Conservation (phyloP, 2,329 filamentous ascomycete species). For the Tolypocladium ophioglossoides region DNA sequence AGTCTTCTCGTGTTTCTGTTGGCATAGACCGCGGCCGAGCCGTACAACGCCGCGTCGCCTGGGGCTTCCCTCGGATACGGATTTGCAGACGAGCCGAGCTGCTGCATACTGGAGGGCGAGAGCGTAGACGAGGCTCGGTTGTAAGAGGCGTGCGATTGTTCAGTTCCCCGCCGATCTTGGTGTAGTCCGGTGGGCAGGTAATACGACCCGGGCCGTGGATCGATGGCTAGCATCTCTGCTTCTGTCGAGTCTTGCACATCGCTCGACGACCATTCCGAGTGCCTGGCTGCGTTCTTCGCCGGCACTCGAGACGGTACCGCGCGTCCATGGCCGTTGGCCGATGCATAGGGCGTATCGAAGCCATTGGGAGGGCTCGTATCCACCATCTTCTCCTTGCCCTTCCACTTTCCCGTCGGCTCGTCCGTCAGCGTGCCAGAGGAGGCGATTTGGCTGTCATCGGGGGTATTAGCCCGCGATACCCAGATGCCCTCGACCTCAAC, state of each 20-base stretch:
- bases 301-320: not conserved
- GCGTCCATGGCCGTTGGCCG: not conserved
- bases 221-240: not conserved
- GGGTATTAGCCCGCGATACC: constrained; percentile 46
- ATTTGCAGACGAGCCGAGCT: not conserved
- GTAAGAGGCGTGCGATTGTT: too few relatives aligned
- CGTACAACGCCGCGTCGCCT: not conserved
- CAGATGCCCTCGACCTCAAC: constrained; percentile 79
- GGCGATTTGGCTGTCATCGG: constrained; percentile 13
- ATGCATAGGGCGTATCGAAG: not conserved
- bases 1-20: constrained; percentile 2
- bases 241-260: not conserved
- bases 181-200: not conserved
- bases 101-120: not conserved
- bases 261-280: not conserved
- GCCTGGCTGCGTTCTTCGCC: not conserved
- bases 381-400: constrained; percentile 12
- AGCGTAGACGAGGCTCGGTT: not conserved
- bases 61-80: too few relatives aligned
- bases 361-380: not conserved
- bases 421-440: constrained; percentile 14
- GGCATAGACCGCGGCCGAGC: constrained; percentile 5
- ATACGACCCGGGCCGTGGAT: not conserved
- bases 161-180: not conserved
- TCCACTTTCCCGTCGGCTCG: constrained; percentile 4